Percentiles rank a stretch among this genome's conserved stretches.
phyloP scores from a whole-genome alignment of 345 rosid genomes.

The Eucalyptus urophylla region DNA sequence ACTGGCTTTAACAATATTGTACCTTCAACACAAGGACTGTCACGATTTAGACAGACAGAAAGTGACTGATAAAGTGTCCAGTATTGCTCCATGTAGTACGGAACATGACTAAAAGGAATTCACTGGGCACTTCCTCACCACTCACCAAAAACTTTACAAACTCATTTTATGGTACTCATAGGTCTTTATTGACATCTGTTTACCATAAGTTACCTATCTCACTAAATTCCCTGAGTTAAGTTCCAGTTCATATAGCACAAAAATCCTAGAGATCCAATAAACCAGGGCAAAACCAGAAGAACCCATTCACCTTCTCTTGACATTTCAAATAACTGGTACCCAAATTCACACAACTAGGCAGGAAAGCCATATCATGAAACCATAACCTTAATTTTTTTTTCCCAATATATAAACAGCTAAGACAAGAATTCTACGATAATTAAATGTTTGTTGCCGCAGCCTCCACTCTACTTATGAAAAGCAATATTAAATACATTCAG shows the following conservation, averaged over 20 bases:
- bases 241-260: not conserved
- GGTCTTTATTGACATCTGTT: not conserved
- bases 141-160: not conserved
- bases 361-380: not conserved
- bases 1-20: constrained; percentile 61
- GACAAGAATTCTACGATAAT: not conserved
- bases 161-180: not conserved
- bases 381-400: not conserved
- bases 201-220: not conserved
- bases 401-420: not conserved
- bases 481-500: not conserved
- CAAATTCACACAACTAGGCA: not conserved
- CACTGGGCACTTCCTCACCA: not conserved
- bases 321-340: not conserved
- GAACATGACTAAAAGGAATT: not conserved
- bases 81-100: not conserved
- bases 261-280: not conserved
- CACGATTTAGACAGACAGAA: not conserved
- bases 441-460: not conserved
- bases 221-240: not conserved
- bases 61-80: not conserved
- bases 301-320: not conserved
- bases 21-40: constrained; percentile 21
- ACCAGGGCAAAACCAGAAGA: not conserved
- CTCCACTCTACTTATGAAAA: not conserved